Evolutionary conservation across 768 basidiomycete species (phyloP).

Genomic region (Podaxis mareebaensis): DNA sequence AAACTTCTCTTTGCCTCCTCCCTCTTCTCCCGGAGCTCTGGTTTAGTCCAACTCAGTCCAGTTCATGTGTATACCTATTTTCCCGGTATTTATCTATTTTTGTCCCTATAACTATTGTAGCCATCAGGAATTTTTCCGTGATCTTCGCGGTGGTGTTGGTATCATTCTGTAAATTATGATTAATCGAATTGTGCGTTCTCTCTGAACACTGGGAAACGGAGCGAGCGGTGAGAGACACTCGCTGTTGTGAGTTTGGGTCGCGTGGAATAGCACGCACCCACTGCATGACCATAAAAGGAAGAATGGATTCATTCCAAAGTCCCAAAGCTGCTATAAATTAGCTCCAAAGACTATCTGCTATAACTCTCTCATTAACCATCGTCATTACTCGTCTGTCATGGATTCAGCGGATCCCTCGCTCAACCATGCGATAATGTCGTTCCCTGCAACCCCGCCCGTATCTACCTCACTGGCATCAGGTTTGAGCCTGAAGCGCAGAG

Average conservation of each 20-base stretch:
- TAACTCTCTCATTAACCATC: slow-evolving; percentile 2
- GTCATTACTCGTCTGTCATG: slow-evolving; percentile 13
- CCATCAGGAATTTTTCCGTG: neutral
- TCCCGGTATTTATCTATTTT: slow-evolving; percentile 5
- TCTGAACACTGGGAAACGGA: neutral
- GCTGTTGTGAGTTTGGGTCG: neutral
- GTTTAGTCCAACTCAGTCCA: slow-evolving; percentile 26
- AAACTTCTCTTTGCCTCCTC: slow-evolving; percentile 34
- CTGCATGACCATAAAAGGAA: slow-evolving; percentile 11
- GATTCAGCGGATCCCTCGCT: slow-evolving; percentile 14
- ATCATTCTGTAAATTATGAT: neutral
- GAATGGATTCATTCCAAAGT: slow-evolving; percentile 1
- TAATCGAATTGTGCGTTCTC: neutral
- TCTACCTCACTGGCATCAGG: slow-evolving; percentile 17
- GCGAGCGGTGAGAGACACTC: neutral
- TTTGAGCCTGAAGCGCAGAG: slow-evolving; percentile 55
- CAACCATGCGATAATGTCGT: neutral
- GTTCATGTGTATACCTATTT: neutral
- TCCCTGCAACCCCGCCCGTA: slow-evolving; percentile 14
- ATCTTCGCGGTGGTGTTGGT: neutral
- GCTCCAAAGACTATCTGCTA: slow-evolving; percentile 9
- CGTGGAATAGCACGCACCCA: neutral
- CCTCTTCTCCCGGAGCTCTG: slow-evolving; percentile 26
- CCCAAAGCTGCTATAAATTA: slow-evolving; percentile 10
- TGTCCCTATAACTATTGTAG: neutral